Evolutionary conservation across 371 early-diverging fungal species (phyloP), one percentile per base, ranked within the genome.

Genomic region (Actinomucor elegans): DNA sequence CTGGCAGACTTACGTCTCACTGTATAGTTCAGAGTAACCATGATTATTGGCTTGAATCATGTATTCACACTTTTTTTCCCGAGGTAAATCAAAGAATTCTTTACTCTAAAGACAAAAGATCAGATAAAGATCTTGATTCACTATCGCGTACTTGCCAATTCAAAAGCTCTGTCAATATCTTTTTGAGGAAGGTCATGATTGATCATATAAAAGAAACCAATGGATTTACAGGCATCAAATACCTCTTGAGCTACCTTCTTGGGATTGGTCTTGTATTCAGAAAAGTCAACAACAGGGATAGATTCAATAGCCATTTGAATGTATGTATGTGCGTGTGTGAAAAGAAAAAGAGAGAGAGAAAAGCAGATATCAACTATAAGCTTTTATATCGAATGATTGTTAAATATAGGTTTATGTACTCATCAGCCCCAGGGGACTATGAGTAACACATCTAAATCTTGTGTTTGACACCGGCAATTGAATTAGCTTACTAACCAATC

Each of bases 131-230:
- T 5, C 7, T 12, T 24, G 21, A 2, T 24, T 10, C 24, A 15
- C 14, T 24, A 11, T 4, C 14, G 24, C 21, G 4, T 1, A 12
- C 56, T 66, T 58, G 75, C 80, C 62, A 75, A 23, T 23, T 55
- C 67, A 60, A 86, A 84, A 32, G 84, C 79, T n/a, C 52, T 52
- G 31, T 82, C 72, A 40, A 86, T 75, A 20, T 73, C 60, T 24
- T 55, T 51, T 27, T 72, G 54, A 8, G 75, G 52, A 32, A 86
- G 54, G 23, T 73, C 80, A 41, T 84, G 85, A 54, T 86, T 79
- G 44, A 73, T 71, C 52, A 84, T 70, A 43, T 82, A 86, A 44
- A 86, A 81, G 62, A 86, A 86, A 10, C 84, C 86, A 54, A 86
- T 80, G 17, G 77, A 64, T 33, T 71, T 74, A 42, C 79, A 74